Base-by-base conservation (phyloP, 257 asterid genomes). In the Primulina tabacum region DNA sequence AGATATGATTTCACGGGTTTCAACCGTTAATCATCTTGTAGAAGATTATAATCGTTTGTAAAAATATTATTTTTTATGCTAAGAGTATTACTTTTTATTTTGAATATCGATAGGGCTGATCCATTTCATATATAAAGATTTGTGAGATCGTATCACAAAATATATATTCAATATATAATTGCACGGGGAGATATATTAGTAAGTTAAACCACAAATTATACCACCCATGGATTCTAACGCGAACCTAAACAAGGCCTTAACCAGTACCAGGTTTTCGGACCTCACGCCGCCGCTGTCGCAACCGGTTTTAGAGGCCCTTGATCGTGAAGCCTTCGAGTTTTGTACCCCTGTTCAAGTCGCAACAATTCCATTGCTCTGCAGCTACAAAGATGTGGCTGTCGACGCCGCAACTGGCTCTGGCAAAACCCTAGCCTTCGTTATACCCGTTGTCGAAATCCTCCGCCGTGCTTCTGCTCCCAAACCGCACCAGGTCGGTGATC, bases 331-430 rank as follows among this genome's bases (percentile, higher is more conserved):
- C 8, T 93, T 93, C 76, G 89, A 87, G 37, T 93, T 82, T 86
- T 93, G 96, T 71, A 90, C 99, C 0, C 99, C 99, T 20, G 96
- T 93, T 71, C 97, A 93, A 79, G 96, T 95, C 53, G 88, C 88
- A 81, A 90, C 99, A 64, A 88, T 92, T 60, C 98, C 97, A 47
- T 70, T 90, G 71, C 90, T 92, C 21, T 89, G 95, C 87, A 68
- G 70, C 84, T 82, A 83, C 86, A 90, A 87, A 73, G 98, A 90
- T 72, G 97, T 93, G 7, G 78, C 94, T 2, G 97, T 93, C 3
- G 96, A 93, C 74, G 99, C 96, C 74, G 97, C 97, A 81, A 93
- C 96, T 34, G 97, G 99, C 70, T 93, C 99, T 28, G 97, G 97
- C 0, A 93, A 93, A 74, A 90, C 97, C 76, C 84, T 90, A 64